Base-by-base conservation (phyloP, 345 rosid species). In the Brassica nigra region DNA sequence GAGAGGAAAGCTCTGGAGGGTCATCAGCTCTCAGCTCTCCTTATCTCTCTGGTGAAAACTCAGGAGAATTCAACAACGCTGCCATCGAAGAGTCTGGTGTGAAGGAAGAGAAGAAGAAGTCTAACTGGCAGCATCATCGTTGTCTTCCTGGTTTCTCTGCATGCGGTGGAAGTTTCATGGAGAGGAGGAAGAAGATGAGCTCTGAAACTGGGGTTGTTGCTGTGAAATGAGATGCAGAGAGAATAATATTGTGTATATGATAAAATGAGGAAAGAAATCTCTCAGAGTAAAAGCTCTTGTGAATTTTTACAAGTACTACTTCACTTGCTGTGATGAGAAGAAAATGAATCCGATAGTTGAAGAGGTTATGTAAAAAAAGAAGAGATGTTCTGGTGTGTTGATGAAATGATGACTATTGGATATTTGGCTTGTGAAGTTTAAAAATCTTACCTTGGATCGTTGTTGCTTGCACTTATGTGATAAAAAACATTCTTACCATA, bases 81-180 rank as follows among this genome's bases (percentile, higher is more conserved):
- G 62, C 86, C 63, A 85, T 85, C 66, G 89, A 86, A 18, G 87
- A 81, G 27, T 9, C 84, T 62, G 3, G 47, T 34, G 6, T 69
- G 71, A 82, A 78, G 36, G 84, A 83, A 82, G 87, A 84, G 70
- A 87, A 85, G 70, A 87, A 83, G 69, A 88, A 84, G 62, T 84
- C 84, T n/a, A 59, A 81, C 3, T 85, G 84, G 82, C 83, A 87
- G 10, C 47, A 30, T 16, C 89, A 78, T 20, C 82, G 93, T 76
- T 95, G 99, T 87, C 93, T 95, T 66, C 94, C 98, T 2, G 90
- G 93, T 47, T 87, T 91, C 71, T 75, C 86, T 65, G 79, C 93
- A 0, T 84, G 89, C 77, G 79, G 88, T 76, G 81, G 84, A 44
- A 82, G 84, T 84, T 90, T 89, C 33, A 82, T 76, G 37, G 94